A percentile compares a stretch with the other conserved stretches of the same genome.
Evolutionary conservation across 2,329 filamentous ascomycete species (phyloP).

Genomic region (Colletotrichum brevisporum): DNA sequence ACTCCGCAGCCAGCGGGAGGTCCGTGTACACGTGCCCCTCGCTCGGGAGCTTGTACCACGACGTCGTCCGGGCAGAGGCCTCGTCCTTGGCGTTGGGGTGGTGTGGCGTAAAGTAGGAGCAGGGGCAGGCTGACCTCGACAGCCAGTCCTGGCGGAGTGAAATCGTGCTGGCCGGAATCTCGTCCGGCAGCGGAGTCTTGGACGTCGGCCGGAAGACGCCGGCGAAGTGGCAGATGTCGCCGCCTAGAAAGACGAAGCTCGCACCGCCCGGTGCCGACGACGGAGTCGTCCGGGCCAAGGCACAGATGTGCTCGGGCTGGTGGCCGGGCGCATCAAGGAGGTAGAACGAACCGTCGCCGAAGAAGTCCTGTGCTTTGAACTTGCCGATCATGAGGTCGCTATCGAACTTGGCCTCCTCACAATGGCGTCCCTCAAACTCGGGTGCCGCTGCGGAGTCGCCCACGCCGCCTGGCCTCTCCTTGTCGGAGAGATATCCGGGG

Average conservation of each 20-base stretch:
- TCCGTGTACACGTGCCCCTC: conserved; percentile 33
- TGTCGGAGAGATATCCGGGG: conserved; percentile 40
- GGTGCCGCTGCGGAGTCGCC: conserved; percentile 20
- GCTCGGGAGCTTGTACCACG: conserved; percentile 27
- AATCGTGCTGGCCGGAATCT: conserved; percentile 19
- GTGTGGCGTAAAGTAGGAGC: conserved; percentile 28
- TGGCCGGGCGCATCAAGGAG: conserved; percentile 52
- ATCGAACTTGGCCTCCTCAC: conserved; percentile 41
- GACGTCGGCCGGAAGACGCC: conserved; percentile 34
- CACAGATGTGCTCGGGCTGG: conserved; percentile 43
- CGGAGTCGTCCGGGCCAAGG: conserved; percentile 41
- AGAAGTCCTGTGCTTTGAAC: conserved; percentile 58
- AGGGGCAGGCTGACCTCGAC: conserved; percentile 20
- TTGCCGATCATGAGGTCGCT: conserved; percentile 46
- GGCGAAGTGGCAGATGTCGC: conserved; percentile 42
- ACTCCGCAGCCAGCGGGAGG: conserved; percentile 9
- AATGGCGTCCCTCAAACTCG: conserved; percentile 41
- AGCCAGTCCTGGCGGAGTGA: conserved; percentile 16
- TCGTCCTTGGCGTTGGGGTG: conserved; percentile 22
- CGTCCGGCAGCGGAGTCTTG: conserved; percentile 13
- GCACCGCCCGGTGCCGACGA: conserved; percentile 27
- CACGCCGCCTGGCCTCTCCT: conserved; percentile 19
- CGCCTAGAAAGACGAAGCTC: conserved; percentile 44
- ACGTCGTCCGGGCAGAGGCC: neutral
- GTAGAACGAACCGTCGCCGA: conserved; percentile 57